Conservation (phyloP, 1,284 basidiomycete genomes). For the Singerocomus inundabilis region DNA sequence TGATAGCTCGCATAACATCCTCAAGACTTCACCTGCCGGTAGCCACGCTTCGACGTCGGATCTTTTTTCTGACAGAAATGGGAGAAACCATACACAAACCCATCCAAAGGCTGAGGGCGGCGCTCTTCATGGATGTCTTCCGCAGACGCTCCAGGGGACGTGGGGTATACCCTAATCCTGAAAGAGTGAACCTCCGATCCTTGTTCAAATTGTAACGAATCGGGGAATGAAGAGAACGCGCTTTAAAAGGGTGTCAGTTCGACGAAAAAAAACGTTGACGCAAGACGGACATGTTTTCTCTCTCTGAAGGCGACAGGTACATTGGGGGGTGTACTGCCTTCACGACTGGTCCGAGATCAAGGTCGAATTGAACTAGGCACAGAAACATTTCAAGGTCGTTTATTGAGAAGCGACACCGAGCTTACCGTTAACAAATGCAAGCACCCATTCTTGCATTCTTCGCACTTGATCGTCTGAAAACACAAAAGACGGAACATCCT, state of each 20-base stretch:
- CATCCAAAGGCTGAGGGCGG: constrained; percentile 49
- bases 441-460: constrained; percentile 73
- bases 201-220: constrained; percentile 80
- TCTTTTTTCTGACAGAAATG: constrained; percentile 79
- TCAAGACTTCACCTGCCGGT: constrained; percentile 67
- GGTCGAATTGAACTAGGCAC: constrained; percentile 75
- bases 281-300: constrained; percentile 78
- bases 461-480: constrained; percentile 49
- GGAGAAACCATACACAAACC: constrained; percentile 81
- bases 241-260: constrained; percentile 41
- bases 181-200: constrained; percentile 74
- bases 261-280: background rate
- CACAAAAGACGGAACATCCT: constrained; percentile 25
- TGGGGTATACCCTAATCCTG: constrained; percentile 51
- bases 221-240: constrained; percentile 93
- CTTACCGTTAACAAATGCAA: constrained; percentile 73
- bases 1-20: background rate
- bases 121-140: constrained; percentile 26
- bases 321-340: constrained; percentile 68
- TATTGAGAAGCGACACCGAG: constrained; percentile 1
- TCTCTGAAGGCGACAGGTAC: constrained; percentile 61
- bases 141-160: constrained; percentile 23
- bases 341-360: constrained; percentile 84
- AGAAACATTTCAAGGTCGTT: background rate
- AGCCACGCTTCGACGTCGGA: constrained; percentile 72